Evolutionary conservation across 164 flowering plant genomes (phyloP).

Genomic region (Magnolia sinica): DNA sequence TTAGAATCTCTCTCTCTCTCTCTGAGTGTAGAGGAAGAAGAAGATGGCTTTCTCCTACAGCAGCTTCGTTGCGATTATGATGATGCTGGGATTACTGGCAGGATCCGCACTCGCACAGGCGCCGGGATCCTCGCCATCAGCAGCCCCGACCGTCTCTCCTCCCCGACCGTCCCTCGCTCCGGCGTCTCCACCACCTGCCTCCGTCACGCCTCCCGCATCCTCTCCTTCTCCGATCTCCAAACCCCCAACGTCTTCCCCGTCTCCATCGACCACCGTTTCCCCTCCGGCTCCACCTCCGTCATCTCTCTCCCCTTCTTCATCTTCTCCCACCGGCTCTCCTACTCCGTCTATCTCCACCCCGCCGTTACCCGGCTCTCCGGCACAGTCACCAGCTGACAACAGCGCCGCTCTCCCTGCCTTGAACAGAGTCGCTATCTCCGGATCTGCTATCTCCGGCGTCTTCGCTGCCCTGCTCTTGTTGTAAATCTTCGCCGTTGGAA

Average conservation of each 20-base stretch:
- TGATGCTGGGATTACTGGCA: neutral
- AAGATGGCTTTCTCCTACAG: neutral
- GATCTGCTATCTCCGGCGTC: too few species aligned
- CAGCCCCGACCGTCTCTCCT: neutral
- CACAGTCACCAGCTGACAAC: neutral
- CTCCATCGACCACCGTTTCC: neutral
- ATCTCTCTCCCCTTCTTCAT: neutral
- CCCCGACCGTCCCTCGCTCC: neutral
- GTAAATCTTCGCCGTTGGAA: neutral
- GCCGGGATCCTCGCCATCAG: neutral
- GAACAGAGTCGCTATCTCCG: slow-evolving; percentile 1
- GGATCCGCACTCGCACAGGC: slow-evolving; percentile 2
- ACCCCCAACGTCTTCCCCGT: slow-evolving; percentile 1
- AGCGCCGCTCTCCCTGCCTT: neutral
- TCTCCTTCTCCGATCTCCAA: neutral
- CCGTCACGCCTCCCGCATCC: neutral
- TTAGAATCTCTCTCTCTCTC: too few species aligned
- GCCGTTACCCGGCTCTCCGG: neutral
- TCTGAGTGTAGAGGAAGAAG: too few species aligned
- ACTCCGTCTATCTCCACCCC: neutral
- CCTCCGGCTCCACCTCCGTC: neutral
- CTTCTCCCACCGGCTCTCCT: neutral
- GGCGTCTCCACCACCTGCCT: neutral
- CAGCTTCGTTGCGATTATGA: neutral
- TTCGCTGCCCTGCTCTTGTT: neutral